Evolutionary conservation across 2,329 filamentous ascomycete genomes (phyloP).

Genomic region (Pseudophaeomoniella oleicola): DNA sequence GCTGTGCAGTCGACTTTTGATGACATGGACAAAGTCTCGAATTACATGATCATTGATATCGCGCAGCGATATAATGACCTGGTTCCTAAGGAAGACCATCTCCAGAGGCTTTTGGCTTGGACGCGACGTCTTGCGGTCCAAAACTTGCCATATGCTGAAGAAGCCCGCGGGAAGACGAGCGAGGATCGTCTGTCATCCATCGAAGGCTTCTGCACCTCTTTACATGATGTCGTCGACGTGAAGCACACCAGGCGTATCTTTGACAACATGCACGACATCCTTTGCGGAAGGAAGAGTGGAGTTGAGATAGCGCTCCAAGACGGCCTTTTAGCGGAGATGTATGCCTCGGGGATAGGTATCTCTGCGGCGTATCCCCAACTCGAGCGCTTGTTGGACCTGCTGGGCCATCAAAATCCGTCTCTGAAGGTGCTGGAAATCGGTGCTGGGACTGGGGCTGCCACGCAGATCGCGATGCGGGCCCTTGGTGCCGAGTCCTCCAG

Average conservation of each 20-base stretch:
- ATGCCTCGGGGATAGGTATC: neutral
- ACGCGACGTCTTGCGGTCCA: neutral
- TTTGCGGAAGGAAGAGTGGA: neutral
- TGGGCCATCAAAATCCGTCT: neutral
- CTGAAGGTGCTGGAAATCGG: conserved; percentile 1
- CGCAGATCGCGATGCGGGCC: neutral
- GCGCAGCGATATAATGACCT: neutral
- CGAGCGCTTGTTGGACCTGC: neutral
- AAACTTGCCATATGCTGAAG: too few species aligned
- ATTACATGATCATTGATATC: neutral
- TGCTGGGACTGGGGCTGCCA: neutral
- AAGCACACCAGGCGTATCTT: neutral
- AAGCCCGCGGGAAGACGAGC: too few species aligned
- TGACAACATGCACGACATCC: neutral
- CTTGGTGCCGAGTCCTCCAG: neutral
- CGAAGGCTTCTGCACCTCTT: neutral
- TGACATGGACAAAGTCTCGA: neutral
- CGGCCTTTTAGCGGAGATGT: neutral
- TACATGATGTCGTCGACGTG: neutral
- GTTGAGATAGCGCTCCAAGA: neutral
- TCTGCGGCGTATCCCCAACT: neutral
- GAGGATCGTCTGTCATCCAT: neutral
- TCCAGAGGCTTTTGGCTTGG: neutral
- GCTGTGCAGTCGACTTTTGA: neutral
- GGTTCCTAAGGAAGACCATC: neutral